Percentiles rank a stretch among this genome's conserved stretches.
Evolutionary conservation across 495 filamentous ascomycete genomes (phyloP).

Genomic region (Aspergillus saccharolyticus): DNA sequence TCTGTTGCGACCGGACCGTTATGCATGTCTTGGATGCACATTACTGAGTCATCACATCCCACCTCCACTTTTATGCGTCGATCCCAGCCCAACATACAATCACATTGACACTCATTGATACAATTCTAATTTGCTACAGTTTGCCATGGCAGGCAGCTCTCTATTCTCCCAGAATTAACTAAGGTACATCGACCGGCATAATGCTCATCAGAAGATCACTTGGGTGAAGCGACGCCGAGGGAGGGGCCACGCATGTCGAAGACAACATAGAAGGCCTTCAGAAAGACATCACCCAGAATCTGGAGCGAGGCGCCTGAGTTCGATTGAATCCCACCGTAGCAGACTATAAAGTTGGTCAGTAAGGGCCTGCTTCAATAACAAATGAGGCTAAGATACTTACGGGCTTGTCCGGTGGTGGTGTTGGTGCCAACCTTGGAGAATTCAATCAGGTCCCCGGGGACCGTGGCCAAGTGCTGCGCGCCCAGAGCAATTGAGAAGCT

Average conservation of each 20-base stretch:
- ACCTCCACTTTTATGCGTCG: neutral
- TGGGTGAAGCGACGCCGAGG: slow-evolving; percentile 31
- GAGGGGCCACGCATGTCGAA: slow-evolving; percentile 58
- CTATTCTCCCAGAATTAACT: slow-evolving; percentile 7
- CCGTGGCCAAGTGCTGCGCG: slow-evolving; percentile 49
- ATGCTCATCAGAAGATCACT: slow-evolving; percentile 9
- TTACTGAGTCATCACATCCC: neutral
- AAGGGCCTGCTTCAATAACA: no score
- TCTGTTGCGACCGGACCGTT: neutral
- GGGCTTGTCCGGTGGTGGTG: slow-evolving; percentile 31
- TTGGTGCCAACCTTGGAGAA: slow-evolving; percentile 54
- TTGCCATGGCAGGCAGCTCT: slow-evolving; percentile 1
- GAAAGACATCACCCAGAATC: slow-evolving; percentile 75
- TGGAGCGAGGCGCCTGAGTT: slow-evolving; percentile 53
- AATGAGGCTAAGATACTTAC: slow-evolving; percentile 23
- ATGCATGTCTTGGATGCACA: neutral
- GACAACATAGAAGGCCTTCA: slow-evolving; percentile 74
- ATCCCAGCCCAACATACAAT: neutral
- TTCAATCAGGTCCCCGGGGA: slow-evolving; percentile 63
- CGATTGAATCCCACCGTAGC: slow-evolving; percentile 68
- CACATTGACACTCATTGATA: neutral
- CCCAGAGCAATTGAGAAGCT: slow-evolving; percentile 65
- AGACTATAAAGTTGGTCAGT: slow-evolving; percentile 39
- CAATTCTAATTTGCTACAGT: neutral
- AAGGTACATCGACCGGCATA: slow-evolving; percentile 2